These are phyloP conservation scores for Fusarium humuli DNA, from an alignment of 2,329 filamentous ascomycete species.

Conservation along the genomic window DNA sequence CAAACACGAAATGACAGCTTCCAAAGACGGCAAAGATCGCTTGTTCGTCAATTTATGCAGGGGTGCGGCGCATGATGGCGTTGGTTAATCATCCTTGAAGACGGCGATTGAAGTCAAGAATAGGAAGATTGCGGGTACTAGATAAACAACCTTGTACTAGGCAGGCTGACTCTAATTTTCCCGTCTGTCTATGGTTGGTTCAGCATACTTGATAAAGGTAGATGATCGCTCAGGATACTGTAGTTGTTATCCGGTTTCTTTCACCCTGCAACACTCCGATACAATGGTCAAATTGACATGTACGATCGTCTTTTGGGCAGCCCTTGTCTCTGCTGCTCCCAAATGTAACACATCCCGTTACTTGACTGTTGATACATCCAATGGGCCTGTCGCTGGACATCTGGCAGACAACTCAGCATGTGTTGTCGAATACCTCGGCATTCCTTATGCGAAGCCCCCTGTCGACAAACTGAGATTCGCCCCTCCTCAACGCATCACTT, in stretches of 20 bases:
- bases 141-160: neutral
- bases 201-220: neutral
- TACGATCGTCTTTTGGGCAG: constrained; percentile 14
- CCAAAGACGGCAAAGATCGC: neutral
- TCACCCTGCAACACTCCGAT: neutral
- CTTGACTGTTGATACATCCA: constrained; percentile 48
- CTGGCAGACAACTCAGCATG: constrained; percentile 43
- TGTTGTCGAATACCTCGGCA: constrained; percentile 55
- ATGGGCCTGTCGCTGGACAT: constrained; percentile 52
- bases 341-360: constrained; percentile 30
- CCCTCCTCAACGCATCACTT: constrained; percentile 47
- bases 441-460: constrained; percentile 55
- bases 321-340: constrained; percentile 15
- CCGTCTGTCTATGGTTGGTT: neutral
- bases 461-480: constrained; percentile 53
- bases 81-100: neutral
- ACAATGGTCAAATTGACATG: neutral
- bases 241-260: neutral
- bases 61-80: neutral
- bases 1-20: neutral
- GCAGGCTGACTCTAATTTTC: neutral
- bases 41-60: neutral
- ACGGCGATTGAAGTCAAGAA: neutral
- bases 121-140: neutral
- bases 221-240: neutral